Conservation (phyloP, 257 asterid species). For the Nicotiana otophora region DNA sequence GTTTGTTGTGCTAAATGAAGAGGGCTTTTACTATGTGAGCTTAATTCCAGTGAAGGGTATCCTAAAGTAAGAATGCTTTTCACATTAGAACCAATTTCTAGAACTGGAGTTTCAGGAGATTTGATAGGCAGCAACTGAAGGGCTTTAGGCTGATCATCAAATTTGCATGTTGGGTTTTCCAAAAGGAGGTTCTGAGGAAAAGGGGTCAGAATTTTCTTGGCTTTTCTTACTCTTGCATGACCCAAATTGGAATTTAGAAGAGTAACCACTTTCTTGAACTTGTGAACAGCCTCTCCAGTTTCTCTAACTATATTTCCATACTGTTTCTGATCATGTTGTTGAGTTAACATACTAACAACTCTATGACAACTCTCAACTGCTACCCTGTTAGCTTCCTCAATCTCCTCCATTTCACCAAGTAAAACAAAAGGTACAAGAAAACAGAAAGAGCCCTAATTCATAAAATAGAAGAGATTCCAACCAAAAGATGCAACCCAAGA, state of each 20-base stretch:
- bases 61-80: conserved; percentile 41
- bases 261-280: conserved; percentile 66
- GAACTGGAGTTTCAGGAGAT: conserved; percentile 21
- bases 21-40: conserved; percentile 38
- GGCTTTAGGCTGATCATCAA: conserved; percentile 41
- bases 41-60: conserved; percentile 46
- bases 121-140: conserved; percentile 33
- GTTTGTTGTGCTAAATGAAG: conserved; percentile 40
- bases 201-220: conserved; percentile 36
- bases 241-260: conserved; percentile 58
- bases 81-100: conserved; percentile 33
- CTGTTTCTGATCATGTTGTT: conserved; percentile 47
- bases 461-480: conserved; percentile 18
- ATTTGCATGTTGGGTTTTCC: conserved; percentile 41
- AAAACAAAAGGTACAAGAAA: not conserved
- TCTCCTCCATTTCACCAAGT: conserved; percentile 54
- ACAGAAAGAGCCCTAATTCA: conserved; percentile 29
- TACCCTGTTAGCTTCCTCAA: conserved; percentile 63
- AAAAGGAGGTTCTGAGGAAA: conserved; percentile 54
- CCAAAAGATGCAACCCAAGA: not conserved
- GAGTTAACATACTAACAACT: conserved; percentile 55
- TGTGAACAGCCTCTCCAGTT: conserved; percentile 66
- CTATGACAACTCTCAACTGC: conserved; percentile 86
- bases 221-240: conserved; percentile 79
- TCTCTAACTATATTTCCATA: conserved; percentile 44